Base-by-base conservation (phyloP, 1,139 yeast genomes). In the Suhomyces wounanorum region DNA sequence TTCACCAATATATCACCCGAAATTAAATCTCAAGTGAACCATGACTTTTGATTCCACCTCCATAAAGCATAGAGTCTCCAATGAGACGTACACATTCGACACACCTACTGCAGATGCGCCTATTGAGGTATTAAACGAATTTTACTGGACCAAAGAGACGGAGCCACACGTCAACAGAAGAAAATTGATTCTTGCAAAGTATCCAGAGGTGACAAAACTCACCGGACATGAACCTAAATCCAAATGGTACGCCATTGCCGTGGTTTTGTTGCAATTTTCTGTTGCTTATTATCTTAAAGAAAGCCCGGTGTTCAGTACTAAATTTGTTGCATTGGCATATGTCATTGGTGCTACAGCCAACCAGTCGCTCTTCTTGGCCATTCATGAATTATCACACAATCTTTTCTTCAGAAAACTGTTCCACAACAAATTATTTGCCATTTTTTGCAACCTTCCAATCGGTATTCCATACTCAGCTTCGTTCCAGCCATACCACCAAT, bases 381-480 rank as follows among this genome's bases (percentile, higher is more conserved):
- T 91, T 60, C 97, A 91, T 68, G 97, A 91, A 66, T 73, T 90
- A 49, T 82, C 87, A 26, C 97, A 91, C 67, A 91, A 91, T 64
- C 74, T 91, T 49, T 87, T 88, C n/a, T 91, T 91, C 77, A 88
- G 82, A 61, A 83, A 81, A 58, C 95, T 96, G 0, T 46, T 88
- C 8, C 82, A 85, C 66, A 91, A 91, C 66, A 85, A 89, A 66
- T 66, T 90, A 30, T 90, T 87, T 63, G 82, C 96, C 39, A 86
- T 90, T 9, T 72, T 89, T 56, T 81, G 92, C 38, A 91, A 91
- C 64, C 70, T 89, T 47, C 96, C 97, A 1, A 89, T 91, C 49
- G 97, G 96, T 0, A 78, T 91, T 37, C 97, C 97, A 0, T 91
- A 89, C 67, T 81, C 90, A 40, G 97, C 97, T 0, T 87, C 96